A percentile compares a stretch with the other conserved stretches of the same genome.
Evolutionary conservation across 140 eudicot genomes (phyloP).

Genomic region (Bidens hawaiensis): DNA sequence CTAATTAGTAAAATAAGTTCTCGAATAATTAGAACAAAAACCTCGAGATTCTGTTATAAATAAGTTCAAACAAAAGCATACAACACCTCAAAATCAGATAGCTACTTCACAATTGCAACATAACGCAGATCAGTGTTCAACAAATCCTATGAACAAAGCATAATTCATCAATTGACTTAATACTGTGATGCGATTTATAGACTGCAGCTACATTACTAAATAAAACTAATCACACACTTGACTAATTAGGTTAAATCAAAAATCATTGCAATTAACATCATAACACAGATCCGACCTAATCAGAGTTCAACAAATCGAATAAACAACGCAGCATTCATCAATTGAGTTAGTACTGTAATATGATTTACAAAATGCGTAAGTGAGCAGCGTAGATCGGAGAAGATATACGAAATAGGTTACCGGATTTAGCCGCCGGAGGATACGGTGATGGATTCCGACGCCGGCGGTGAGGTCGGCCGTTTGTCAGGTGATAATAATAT

Average conservation of each 20-base stretch:
- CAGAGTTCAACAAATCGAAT: not conserved
- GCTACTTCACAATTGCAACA: not conserved
- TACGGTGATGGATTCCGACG: slow-evolving; percentile 12
- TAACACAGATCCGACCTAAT: slow-evolving; percentile 12
- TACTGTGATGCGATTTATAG: not conserved
- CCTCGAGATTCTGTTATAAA: slow-evolving; percentile 1
- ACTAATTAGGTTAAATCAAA: no score
- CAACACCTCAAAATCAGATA: not conserved
- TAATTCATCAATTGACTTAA: not conserved
- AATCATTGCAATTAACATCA: not conserved
- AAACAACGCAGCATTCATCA: slow-evolving; percentile 5
- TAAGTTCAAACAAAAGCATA: slow-evolving; percentile 6
- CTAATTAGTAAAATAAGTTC: not conserved
- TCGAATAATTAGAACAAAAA: not conserved
- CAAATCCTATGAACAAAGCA: not conserved
- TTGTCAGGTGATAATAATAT: slow-evolving; percentile 3
- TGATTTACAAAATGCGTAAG: not conserved
- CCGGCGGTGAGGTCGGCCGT: slow-evolving; percentile 4
- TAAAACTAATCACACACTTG: no score
- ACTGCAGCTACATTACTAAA: no score
- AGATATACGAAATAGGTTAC: not conserved
- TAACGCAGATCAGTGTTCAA: slow-evolving; percentile 8
- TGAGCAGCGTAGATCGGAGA: slow-evolving; percentile 14
- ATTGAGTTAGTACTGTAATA: not conserved
- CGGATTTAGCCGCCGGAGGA: not conserved